Base-by-base conservation (phyloP, 192 early-diverging fungal genomes). In the Phlyctochytrium arcticum region DNA sequence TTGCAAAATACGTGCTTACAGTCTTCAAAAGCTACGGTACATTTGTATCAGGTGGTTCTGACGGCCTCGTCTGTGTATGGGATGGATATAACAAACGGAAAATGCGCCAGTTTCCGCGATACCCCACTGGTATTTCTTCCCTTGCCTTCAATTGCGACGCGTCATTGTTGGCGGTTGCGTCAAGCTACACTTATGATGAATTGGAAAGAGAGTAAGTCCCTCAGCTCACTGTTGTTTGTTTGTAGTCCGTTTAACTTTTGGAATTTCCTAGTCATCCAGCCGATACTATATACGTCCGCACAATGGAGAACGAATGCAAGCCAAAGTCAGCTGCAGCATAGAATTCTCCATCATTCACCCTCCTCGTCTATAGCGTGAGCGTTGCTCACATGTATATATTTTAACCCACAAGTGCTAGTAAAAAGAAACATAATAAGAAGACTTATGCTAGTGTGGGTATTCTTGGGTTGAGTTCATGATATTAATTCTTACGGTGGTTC, bases 21-120 rank as follows among this genome's bases (percentile, higher is more conserved):
- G n/a, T 42, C 39, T n/a, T 8, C 9, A 42, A 42, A 10, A 42
- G 89, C 9, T 81, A 92, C 67, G 90, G 92, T 67, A 97, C 93
- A 17, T 97, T 99, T 86, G 94, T 89, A 27, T 92, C 96, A 10
- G 96, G 96, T 36, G 96, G 96, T 24, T 88, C 91, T 1, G 96
- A 99, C 71, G 90, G 92, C 15, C 80, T 86, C 3, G 92, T 98
- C 15, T 89, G 85, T 60, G 77, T 95, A 31, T 99, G 96, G 96
- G 93, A 97, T 71, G 89, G 90, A 21, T 78, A 84, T 48, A 90
- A 95, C 77, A 89, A 88, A 68, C 96, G 96, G 76, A 85, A 95
- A 4, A 62, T 95, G 53, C 82, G 87, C 64, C 88, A 90, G 48
- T 95, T 89, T 60, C 85, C 88, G 19, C 75, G 80, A 19, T 96